These are phyloP conservation scores for Neoscytalidium dimidiatum DNA, from an alignment of 2,329 filamentous ascomycete species.

Conservation along the genomic window DNA sequence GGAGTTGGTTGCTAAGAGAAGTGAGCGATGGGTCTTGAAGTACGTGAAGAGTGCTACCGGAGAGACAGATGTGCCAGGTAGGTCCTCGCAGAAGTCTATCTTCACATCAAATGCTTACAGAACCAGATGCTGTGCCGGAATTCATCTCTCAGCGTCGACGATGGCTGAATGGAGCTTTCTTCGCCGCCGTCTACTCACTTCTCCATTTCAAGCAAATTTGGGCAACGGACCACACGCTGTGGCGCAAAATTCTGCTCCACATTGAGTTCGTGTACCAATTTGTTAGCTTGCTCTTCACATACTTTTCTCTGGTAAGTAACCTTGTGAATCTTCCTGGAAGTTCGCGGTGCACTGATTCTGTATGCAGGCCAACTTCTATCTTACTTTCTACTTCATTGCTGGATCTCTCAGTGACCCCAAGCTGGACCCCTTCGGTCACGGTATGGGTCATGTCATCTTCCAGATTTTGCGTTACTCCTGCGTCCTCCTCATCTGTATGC, in stretches of 20 bases:
- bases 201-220: constrained; percentile 94
- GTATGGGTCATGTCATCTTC: constrained; percentile 83
- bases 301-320: constrained; percentile 71
- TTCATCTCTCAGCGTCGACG: constrained; percentile 95
- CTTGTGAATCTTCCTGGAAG: constrained; percentile 22
- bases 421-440: constrained; percentile 89
- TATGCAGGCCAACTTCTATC: constrained; percentile 82
- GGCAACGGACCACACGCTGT: constrained; percentile 85
- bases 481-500: constrained; percentile 84
- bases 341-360: constrained; percentile 26
- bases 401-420: constrained; percentile 78
- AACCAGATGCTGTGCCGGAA: constrained; percentile 81
- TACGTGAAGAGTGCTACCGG: constrained; percentile 96
- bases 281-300: constrained; percentile 90
- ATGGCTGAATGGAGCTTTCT: constrained; percentile 99
- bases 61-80: constrained; percentile 96
- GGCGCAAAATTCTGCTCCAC: constrained; percentile 87
- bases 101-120: background rate
- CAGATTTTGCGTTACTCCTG: constrained; percentile 81
- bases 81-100: constrained; percentile 34
- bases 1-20: constrained; percentile 94
- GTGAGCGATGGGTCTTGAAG: constrained; percentile 94
- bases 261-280: constrained; percentile 96
- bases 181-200: constrained; percentile 95
- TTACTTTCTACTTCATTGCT: constrained; percentile 97